Conservation (phyloP, 345 rosid genomes). For the Acer negundo region DNA sequence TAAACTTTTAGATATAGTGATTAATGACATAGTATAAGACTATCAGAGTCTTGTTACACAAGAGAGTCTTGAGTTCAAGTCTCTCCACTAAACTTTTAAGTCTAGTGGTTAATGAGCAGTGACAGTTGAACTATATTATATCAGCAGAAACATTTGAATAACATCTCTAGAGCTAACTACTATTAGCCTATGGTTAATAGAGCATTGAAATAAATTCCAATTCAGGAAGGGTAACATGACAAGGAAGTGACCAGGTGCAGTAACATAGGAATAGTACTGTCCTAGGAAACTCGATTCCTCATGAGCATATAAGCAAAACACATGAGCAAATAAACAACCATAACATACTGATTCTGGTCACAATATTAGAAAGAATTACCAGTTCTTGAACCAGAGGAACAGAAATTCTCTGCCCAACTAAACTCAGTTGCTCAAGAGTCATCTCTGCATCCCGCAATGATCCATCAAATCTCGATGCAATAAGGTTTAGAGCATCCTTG, state of each 20-base stretch:
- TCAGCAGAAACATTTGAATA: background rate
- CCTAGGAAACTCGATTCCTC: background rate
- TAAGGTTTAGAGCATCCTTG: conserved; percentile 80
- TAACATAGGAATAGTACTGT: background rate
- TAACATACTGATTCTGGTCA: background rate
- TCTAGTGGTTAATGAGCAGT: no score
- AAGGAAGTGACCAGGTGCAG: background rate
- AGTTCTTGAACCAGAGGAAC: conserved; percentile 90
- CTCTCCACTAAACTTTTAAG: no score
- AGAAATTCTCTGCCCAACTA: conserved; percentile 87
- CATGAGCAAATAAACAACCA: background rate
- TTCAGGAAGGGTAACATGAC: background rate
- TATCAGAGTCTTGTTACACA: no score
- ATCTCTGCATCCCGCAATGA: conserved; percentile 94
- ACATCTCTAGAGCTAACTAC: background rate
- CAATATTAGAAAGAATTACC: conserved; percentile 43
- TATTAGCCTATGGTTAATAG: background rate
- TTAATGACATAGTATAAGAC: no score
- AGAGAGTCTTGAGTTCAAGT: no score
- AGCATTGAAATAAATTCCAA: background rate
- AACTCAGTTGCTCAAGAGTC: conserved; percentile 92
- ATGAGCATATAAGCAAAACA: conserved; percentile 3
- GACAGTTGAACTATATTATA: background rate
- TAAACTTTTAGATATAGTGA: no score
- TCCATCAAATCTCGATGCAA: conserved; percentile 97